phyloP scores from a whole-genome alignment of 176 grass and related monocot species.

The Poa annua region DNA sequence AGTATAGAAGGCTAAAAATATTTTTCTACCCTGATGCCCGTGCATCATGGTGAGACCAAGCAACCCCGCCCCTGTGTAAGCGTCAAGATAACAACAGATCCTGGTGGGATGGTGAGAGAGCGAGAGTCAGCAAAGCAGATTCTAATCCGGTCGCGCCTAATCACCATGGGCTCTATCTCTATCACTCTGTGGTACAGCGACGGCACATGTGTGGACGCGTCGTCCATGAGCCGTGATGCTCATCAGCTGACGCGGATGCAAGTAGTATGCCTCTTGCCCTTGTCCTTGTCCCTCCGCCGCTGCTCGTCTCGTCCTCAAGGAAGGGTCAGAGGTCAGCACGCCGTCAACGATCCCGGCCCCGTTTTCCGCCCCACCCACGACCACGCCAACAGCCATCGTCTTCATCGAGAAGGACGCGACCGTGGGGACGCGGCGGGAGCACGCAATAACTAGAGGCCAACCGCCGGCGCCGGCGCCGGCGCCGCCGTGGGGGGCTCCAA shows the following conservation, averaged over 20 bases:
- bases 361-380: background rate
- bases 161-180: background rate
- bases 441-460: slow-evolving; percentile 10
- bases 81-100: background rate
- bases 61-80: too few relatives aligned
- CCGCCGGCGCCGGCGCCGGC: background rate
- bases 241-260: background rate
- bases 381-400: background rate
- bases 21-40: too few relatives aligned
- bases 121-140: background rate
- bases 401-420: background rate
- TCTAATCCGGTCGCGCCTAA: background rate
- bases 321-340: slow-evolving; percentile 2
- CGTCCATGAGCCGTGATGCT: background rate
- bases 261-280: background rate
- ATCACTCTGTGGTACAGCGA: background rate
- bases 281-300: background rate
- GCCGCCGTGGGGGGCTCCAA: background rate
- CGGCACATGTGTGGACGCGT: slow-evolving; percentile 18
- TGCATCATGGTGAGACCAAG: too few relatives aligned
- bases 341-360: slow-evolving; percentile 23
- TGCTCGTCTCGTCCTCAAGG: background rate
- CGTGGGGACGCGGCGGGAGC: background rate
- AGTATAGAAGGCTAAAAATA: too few relatives aligned
- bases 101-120: slow-evolving; percentile 6